Evolutionary conservation across 768 basidiomycete genomes (phyloP), one percentile per base, ranked within the genome.

Genomic region (Thelephora ganbajun): DNA sequence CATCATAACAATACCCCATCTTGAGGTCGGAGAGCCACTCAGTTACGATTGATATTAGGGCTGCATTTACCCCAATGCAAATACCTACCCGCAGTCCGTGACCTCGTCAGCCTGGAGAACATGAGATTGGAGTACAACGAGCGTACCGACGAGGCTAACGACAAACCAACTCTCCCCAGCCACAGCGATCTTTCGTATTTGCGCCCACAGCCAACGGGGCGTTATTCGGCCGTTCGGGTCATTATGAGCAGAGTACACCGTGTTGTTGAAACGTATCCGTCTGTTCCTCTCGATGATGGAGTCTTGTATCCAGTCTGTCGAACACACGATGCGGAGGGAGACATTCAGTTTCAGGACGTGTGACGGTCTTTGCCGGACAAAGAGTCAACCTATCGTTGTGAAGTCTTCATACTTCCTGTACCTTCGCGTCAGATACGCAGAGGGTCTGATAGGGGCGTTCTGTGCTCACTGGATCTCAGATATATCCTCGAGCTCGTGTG

Each of bases 21-120:
- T 97, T 98, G 53, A 98, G 79, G 63, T 98, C 94, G 2, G 92
- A 91, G 19, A 99, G 75, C 96, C 96, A 99, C 65, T 87, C 89
- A 43, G 90, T 96, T 51, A 92, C 68, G 55, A 99, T 96, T 26
- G 92, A 91, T 45, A 96, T 92, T 46, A 98, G 63, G 7, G 90
- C 94, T n/a, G 92, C 90, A 56, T 89, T 96, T 36, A 91, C 61
- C 30, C 96, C 96, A 51, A 99, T 98, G 54, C 76, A 79, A 20
- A 90, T 72, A 11, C 94, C 94, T 94, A 58, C 33, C 42, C 26
- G 9, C 26, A 30, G 26, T 9, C 26, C 26, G 9, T 30, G 26
- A 9, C 26, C 26, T 30, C 9, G 4, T 30, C 26, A 30, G 26
- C 26, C 26, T 9, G 16, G 44, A 9, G n/a, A 18, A 48, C 46